Evolutionary conservation across 2,329 filamentous ascomycete species (phyloP).

Genomic region (Cladosporium colombiae): DNA sequence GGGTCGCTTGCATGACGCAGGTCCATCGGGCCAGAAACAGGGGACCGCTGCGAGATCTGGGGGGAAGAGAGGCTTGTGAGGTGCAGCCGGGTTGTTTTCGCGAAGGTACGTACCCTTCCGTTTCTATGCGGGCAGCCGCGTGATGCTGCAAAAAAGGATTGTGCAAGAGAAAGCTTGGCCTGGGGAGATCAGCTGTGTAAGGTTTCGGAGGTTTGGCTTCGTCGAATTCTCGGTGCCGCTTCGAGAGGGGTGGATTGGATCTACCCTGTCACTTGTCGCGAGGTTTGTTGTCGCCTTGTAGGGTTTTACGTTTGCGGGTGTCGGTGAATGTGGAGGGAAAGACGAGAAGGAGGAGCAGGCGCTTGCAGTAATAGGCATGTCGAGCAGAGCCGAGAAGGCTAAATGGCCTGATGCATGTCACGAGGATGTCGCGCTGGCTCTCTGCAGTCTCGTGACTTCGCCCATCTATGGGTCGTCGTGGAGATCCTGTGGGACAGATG

Average conservation of each 20-base stretch:
- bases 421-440: neutral
- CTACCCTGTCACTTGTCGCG: neutral
- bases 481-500: neutral
- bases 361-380: conserved; percentile 4
- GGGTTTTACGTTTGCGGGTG: neutral
- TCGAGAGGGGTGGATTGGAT: neutral
- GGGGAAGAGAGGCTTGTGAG: neutral
- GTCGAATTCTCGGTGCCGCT: neutral
- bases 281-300: neutral
- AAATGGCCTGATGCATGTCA: neutral
- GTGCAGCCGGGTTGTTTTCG: conserved; percentile 8
- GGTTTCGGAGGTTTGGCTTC: conserved; percentile 5
- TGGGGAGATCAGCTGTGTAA: neutral
- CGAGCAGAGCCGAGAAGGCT: conserved; percentile 5
- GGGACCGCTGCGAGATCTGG: conserved; percentile 1
- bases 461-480: neutral
- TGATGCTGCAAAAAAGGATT: neutral
- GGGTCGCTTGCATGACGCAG: conserved; percentile 17
- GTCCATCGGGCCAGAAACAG: conserved; percentile 7
- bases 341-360: neutral
- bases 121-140: conserved; percentile 10
- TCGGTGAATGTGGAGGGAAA: neutral
- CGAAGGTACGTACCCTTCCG: conserved; percentile 9
- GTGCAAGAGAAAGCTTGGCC: conserved; percentile 11
- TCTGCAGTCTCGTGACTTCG: neutral